phyloP scores from a whole-genome alignment of 2,329 filamentous ascomycete species.

The Pseudogymnoascus verrucosus region DNA sequence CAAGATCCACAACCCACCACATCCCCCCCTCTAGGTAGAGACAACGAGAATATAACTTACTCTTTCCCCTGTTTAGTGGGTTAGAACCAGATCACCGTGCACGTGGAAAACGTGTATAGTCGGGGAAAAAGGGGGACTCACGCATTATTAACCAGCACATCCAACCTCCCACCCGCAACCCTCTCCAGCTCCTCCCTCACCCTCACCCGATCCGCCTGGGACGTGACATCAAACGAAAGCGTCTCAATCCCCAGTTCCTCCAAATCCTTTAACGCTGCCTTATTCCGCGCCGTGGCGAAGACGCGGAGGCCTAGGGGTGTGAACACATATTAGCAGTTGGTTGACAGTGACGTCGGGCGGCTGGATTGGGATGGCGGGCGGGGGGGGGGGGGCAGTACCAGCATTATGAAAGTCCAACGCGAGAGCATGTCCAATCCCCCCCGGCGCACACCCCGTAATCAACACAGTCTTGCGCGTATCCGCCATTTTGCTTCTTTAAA shows the following conservation, averaged over 20 bases:
- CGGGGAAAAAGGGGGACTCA: slow-evolving; percentile 9
- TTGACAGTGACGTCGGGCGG: too few relatives aligned
- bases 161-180: background rate
- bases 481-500: background rate
- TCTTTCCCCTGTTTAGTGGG: background rate
- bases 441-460: background rate
- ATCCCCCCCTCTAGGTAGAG: too few relatives aligned
- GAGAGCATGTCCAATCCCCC: background rate
- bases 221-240: background rate
- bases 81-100: too few relatives aligned
- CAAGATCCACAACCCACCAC: too few relatives aligned
- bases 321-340: too few relatives aligned
- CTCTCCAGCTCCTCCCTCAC: background rate
- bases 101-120: too few relatives aligned
- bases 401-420: background rate
- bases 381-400: background rate
- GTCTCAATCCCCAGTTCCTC: background rate
- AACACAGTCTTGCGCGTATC: background rate
- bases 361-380: too few relatives aligned
- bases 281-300: background rate
- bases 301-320: background rate
- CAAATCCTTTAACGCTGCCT: background rate
- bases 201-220: background rate
- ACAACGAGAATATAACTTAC: background rate
- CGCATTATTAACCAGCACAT: slow-evolving; percentile 13